A percentile compares a stretch with the other conserved stretches of the same genome.
phyloP scores from a whole-genome alignment of 208 protist genomes.

The Acanthamoeba quina region DNA sequence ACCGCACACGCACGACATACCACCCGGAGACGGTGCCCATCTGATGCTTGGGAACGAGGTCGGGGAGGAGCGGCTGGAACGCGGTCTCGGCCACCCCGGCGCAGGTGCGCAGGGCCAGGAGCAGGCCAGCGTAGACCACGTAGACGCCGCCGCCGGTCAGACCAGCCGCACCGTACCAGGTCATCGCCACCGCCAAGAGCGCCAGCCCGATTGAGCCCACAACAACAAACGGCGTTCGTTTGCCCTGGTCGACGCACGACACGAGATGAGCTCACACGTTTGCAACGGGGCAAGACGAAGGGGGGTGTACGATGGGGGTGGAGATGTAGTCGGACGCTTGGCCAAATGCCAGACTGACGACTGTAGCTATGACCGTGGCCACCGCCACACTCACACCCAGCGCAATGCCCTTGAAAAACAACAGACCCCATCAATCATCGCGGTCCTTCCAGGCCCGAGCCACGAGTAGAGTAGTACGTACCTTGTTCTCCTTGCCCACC shows the following conservation, averaged over 20 bases:
- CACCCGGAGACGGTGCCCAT: constrained; percentile 16
- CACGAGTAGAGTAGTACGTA: background rate
- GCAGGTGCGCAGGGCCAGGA: background rate
- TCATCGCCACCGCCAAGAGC: background rate
- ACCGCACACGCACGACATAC: background rate
- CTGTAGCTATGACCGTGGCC: background rate
- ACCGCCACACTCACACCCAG: background rate
- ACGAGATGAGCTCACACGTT: too few relatives aligned
- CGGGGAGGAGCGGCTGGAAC: constrained; percentile 16
- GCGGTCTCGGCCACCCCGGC: background rate
- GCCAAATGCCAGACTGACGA: background rate
- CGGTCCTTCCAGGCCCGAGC: too few relatives aligned
- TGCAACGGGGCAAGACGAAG: background rate
- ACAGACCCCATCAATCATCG: too few relatives aligned
- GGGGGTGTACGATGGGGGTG: background rate
- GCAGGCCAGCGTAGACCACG: background rate
- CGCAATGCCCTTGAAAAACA: background rate
- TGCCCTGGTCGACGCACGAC: background rate
- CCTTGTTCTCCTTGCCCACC: constrained; percentile 23
- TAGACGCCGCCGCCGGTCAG: background rate
- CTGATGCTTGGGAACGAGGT: background rate
- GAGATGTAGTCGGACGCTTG: background rate
- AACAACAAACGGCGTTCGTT: background rate
- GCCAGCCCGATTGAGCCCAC: background rate
- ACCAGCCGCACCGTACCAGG: background rate